Evolutionary conservation across 148 eudicot genomes (phyloP), one percentile per base, ranked within the genome.

Genomic region (Arbutus unedo): DNA sequence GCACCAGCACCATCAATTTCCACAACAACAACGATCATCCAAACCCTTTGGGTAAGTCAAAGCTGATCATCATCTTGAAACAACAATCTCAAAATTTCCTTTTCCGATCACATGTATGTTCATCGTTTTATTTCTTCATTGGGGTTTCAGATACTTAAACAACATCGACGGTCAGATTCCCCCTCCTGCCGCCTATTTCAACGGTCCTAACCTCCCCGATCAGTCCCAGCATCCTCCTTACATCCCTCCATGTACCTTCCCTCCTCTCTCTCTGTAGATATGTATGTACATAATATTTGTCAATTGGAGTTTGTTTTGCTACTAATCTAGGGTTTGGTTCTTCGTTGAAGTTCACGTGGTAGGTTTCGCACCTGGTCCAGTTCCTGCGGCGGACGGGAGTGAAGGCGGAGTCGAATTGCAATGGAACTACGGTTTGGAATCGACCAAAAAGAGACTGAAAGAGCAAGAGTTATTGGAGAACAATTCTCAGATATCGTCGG

Each of bases 381-480:
- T 80, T 47, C 78, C 80, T 19, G 77, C 75, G 11, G 68, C 56
- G 53, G 85, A 79, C 5, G 87, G 80, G 8, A 85, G 84, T 49
- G 88, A 87, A 6, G 88, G 83, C 43, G 91, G 88, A 60, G 60
- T 56, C 18, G 89, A 87, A 38, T 87, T 87, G 55, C 93, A 87
- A 64, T 87, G 91, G 91, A 86, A 85, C 84, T 82, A 77, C 15
- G 91, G 86, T 19, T 41, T 80, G 25, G 90, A 88, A 57, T 83
- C 83, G 14, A 85, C 56, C 85, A 90, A 62, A 38, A 92, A 82
- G 86, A 83, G 85, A 70, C 84, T 88, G 31, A 92, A 88, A 76
- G 95, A 90, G 83, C 89, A 88, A 78, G 88, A 87, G 82, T 92
- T 92, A 56, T 82, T 90, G 86, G 93, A 90, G 74, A 89, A 89